Evolutionary conservation across 2,329 filamentous ascomycete genomes (phyloP).

Genomic region (Exophiala phaeomuriformis): DNA sequence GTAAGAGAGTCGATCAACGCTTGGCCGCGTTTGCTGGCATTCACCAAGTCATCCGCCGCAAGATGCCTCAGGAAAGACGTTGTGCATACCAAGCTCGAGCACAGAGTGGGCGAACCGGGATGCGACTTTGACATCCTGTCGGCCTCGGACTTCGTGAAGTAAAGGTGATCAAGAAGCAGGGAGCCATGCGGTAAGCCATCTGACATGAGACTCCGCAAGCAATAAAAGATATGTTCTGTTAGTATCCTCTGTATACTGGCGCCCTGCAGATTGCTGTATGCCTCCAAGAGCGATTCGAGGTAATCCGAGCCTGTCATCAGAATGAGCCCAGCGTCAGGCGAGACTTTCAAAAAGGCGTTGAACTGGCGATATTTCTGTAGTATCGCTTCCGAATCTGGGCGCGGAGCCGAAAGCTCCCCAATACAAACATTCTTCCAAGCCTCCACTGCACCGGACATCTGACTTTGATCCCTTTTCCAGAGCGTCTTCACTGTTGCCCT

Average conservation of each 20-base stretch:
- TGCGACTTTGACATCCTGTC: slow-evolving; percentile 49
- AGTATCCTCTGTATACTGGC: slow-evolving; percentile 56
- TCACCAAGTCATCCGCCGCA: slow-evolving; percentile 31
- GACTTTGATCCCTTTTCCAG: slow-evolving; percentile 17
- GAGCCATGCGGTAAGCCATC: slow-evolving; percentile 62
- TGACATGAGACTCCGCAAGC: slow-evolving; percentile 63
- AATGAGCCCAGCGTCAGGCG: slow-evolving; percentile 46
- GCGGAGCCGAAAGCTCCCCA: slow-evolving; percentile 12
- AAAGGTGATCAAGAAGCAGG: slow-evolving; percentile 73
- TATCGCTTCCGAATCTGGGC: slow-evolving; percentile 27
- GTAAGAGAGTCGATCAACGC: slow-evolving; percentile 36
- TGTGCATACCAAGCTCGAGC: slow-evolving; percentile 71
- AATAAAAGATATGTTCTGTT: slow-evolving; percentile 66
- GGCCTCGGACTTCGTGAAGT: slow-evolving; percentile 65
- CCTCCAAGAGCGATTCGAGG: slow-evolving; percentile 60
- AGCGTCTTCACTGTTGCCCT: slow-evolving; percentile 10
- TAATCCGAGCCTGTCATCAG: slow-evolving; percentile 84
- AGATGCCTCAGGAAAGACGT: slow-evolving; percentile 60
- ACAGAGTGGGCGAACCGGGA: slow-evolving; percentile 51
- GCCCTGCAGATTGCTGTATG: slow-evolving; percentile 40
- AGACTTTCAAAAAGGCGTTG: slow-evolving; percentile 35
- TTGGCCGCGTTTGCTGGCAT: slow-evolving; percentile 37
- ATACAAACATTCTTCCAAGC: slow-evolving; percentile 12
- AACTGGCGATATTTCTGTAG: slow-evolving; percentile 27
- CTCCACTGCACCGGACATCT: slow-evolving; percentile 14